Conservation (phyloP, 1,284 basidiomycete genomes). For the Neonothopanus nambi region DNA sequence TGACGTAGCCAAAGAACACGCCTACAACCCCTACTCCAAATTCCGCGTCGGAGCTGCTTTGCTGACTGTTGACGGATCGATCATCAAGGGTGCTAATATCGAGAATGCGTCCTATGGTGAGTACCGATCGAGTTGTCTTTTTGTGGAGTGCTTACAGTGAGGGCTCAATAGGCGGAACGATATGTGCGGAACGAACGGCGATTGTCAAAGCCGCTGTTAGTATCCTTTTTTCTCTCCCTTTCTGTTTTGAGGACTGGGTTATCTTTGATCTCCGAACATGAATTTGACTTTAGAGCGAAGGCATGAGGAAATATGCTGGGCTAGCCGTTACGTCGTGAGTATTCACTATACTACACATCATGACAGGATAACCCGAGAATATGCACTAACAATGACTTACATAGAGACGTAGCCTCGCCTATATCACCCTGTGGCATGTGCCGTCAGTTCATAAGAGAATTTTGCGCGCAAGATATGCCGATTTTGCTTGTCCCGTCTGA, state of each 20-base stretch:
- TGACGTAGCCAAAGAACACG: conserved; percentile 45
- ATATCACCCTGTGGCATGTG: conserved; percentile 80
- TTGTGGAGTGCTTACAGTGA: not conserved
- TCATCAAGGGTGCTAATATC: conserved; percentile 69
- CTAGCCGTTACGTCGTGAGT: conserved; percentile 62
- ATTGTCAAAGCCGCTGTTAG: conserved; percentile 69
- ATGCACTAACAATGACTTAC: not conserved
- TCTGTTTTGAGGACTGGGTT: no score
- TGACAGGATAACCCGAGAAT: conserved; percentile 3
- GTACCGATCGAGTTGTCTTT: not conserved
- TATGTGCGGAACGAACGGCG: conserved; percentile 78
- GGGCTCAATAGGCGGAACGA: conserved; percentile 46
- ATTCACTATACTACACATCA: not conserved
- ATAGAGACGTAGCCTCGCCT: conserved; percentile 56
- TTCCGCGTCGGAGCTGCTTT: conserved; percentile 74
- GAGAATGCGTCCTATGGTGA: conserved; percentile 75
- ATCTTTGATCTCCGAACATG: no score
- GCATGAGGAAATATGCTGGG: conserved; percentile 51
- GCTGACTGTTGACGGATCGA: conserved; percentile 50
- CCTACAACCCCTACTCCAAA: conserved; percentile 64
- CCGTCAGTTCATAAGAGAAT: conserved; percentile 79
- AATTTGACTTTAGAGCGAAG: conserved; percentile 65
- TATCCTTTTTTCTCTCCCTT: conserved; percentile 13
- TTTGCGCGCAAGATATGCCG: conserved; percentile 63
- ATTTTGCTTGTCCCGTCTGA: conserved; percentile 63